phyloP scores from a whole-genome alignment of 1,139 yeast genomes.

The Hanseniaspora sp. region DNA sequence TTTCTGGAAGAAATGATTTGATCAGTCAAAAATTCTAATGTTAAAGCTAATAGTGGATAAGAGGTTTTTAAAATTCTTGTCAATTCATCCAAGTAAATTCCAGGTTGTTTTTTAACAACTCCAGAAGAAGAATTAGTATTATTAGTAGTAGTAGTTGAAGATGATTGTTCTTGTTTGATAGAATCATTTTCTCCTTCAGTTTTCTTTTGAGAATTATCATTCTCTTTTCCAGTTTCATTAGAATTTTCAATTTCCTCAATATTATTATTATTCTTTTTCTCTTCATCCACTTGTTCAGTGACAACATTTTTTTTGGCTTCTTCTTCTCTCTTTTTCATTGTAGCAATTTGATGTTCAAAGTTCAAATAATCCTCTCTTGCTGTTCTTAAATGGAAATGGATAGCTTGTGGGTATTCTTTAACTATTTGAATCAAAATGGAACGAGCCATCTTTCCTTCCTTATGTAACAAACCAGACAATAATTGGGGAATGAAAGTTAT shows the following conservation, averaged over 20 bases:
- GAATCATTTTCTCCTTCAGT: constrained; percentile 2
- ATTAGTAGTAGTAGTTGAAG: constrained; percentile 17
- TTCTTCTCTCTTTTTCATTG: constrained; percentile 35
- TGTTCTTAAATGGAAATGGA: constrained; percentile 89
- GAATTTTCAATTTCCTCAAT: too few relatives aligned
- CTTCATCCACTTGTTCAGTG: too few relatives aligned
- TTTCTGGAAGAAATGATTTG: constrained; percentile 91
- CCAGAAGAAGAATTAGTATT: constrained; percentile 26
- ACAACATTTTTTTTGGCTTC: constrained; percentile 15
- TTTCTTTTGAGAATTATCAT: constrained; percentile 18
- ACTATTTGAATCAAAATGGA: constrained; percentile 85
- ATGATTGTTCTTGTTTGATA: neutral
- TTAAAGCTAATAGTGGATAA: constrained; percentile 82
- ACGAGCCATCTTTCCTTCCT: constrained; percentile 79
- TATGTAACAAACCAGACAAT: constrained; percentile 76
- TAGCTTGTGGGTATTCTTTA: constrained; percentile 91
- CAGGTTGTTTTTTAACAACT: constrained; percentile 45
- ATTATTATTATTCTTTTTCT: too few relatives aligned
- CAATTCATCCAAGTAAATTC: constrained; percentile 92
- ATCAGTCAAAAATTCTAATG: constrained; percentile 88
- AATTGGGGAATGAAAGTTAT: constrained; percentile 92
- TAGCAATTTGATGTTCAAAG: constrained; percentile 68
- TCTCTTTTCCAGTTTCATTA: constrained; percentile 3
- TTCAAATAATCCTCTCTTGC: constrained; percentile 89
- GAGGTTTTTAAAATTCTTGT: constrained; percentile 94